phyloP scores from a whole-genome alignment of 2,329 filamentous ascomycete species.

The Falciphora oryzae region DNA sequence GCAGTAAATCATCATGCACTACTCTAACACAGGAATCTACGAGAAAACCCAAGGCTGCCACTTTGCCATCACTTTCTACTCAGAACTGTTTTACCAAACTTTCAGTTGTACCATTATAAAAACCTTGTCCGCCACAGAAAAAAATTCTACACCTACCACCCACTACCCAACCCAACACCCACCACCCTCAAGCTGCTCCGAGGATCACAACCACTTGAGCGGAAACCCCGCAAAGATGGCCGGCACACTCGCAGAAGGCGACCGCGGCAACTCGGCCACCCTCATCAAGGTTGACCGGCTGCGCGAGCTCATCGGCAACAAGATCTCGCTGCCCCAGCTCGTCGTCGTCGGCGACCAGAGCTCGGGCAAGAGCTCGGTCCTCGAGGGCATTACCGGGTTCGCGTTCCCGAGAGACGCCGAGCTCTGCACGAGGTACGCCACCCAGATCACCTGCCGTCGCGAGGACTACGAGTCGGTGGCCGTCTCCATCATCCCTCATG shows the following conservation, averaged over 20 bases:
- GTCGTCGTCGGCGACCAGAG: constrained; percentile 82
- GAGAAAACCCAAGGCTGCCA: too few species aligned
- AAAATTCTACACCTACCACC: too few species aligned
- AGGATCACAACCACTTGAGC: too few species aligned
- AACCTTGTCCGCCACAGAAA: too few species aligned
- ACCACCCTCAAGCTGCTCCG: too few species aligned
- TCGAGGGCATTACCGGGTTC: constrained; percentile 57
- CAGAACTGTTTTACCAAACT: too few species aligned
- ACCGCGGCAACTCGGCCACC: constrained; percentile 15
- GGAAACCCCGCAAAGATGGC: background rate
- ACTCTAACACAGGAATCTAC: too few species aligned
- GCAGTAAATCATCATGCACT: too few species aligned
- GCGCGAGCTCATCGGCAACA: constrained; percentile 20
- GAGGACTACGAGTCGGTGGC: constrained; percentile 27
- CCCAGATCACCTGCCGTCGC: constrained; percentile 39
- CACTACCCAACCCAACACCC: too few species aligned
- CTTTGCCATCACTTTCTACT: too few species aligned
- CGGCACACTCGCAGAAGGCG: background rate
- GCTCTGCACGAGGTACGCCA: constrained; percentile 44
- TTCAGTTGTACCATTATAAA: too few species aligned
- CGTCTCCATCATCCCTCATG: constrained; percentile 35
- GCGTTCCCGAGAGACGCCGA: constrained; percentile 37
- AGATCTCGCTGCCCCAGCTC: constrained; percentile 39
- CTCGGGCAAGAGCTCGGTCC: constrained; percentile 78
- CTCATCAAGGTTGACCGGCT: constrained; percentile 23